These are phyloP conservation scores for Chamaecrista fasciculata DNA, from an alignment of 306 rosid species.

Conservation along the genomic window DNA sequence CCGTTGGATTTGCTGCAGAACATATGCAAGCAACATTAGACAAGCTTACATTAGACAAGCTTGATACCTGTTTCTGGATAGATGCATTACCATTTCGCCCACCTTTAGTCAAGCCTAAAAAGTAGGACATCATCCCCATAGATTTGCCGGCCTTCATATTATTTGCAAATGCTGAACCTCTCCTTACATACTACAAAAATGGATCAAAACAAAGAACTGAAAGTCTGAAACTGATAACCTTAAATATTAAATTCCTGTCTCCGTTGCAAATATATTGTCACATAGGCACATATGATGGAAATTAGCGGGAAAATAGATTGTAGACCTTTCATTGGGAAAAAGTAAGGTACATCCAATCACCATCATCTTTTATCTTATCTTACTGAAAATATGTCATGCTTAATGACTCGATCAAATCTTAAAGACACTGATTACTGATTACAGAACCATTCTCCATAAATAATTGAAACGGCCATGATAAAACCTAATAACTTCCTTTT, in stretches of 20 bases:
- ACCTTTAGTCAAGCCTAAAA: constrained; percentile 33
- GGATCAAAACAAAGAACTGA: constrained; percentile 21
- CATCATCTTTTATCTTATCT: not conserved
- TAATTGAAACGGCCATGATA: not conserved
- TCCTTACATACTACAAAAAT: constrained; percentile 47
- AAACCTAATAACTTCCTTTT: not conserved
- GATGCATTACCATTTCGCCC: constrained; percentile 25
- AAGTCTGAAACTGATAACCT: not conserved
- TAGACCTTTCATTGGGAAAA: not conserved
- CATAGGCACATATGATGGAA: not conserved
- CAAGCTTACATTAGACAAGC: constrained; percentile 28
- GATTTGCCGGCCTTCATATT: constrained; percentile 32
- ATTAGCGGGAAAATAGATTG: not conserved
- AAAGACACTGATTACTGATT: not conserved
- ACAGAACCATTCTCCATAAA: not conserved
- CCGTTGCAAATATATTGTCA: constrained; percentile 18
- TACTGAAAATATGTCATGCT: too few relatives aligned
- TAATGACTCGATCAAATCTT: not conserved
- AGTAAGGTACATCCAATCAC: not conserved
- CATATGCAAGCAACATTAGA: constrained; percentile 15
- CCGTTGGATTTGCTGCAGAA: constrained; percentile 24
- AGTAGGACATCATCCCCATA: constrained; percentile 30
- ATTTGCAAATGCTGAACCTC: constrained; percentile 33
- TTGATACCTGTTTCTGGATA: constrained; percentile 29
- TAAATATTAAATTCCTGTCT: not conserved